Evolutionary conservation across 495 filamentous ascomycete species (phyloP), one percentile per base, ranked within the genome.

Genomic region (Symbiotaphrina buchneri): DNA sequence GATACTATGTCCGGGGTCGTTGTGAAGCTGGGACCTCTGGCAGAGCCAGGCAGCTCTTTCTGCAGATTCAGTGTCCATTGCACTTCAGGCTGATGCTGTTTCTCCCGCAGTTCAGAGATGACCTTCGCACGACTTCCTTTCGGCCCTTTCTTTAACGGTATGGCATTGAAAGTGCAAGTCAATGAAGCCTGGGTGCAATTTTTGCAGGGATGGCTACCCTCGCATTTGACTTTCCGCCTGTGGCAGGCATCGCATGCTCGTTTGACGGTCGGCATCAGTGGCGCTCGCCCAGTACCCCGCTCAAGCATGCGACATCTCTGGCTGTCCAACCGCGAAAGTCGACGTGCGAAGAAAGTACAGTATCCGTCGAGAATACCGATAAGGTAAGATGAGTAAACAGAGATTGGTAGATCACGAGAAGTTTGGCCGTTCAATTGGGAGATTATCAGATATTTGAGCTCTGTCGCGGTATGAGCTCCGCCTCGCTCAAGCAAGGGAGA

Each of bases 61-160:
- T 55, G 40, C 51, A 49, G 27, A 44, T 54, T 36, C 47, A 49
- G 29, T 32, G 55, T 54, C 22, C 62, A 55, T 38, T 61, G 72
- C 11, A n/a, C n/a, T n/a, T n/a, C n/a, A n/a, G 60, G 60, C 38
- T 72, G 63, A 38, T 57, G 55, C 38, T 76, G 69, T 8, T 53
- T 74, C 46, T 73, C 67, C 39, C 71, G 61, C 21, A 83, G 52
- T 45, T 82, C 73, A 37, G 63, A 74, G 42, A 90, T 79, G 30
- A 84, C 70, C 52, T 81, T 85, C 24, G 80, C 78, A 32, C 76
- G 55, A 40, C 66, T 74, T 34, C 78, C 77, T 49, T 85, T 84
- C 20, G 77, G 77, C 0, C 79, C 80, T 51, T 84, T 83, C 54
- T 82, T 84, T 52, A 79, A 76, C 0, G 75, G 78, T 27, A 82